Percentiles rank a stretch among this genome's conserved stretches.
Evolutionary conservation across 768 basidiomycete species (phyloP).

Genomic region (Gymnopilus junonius): DNA sequence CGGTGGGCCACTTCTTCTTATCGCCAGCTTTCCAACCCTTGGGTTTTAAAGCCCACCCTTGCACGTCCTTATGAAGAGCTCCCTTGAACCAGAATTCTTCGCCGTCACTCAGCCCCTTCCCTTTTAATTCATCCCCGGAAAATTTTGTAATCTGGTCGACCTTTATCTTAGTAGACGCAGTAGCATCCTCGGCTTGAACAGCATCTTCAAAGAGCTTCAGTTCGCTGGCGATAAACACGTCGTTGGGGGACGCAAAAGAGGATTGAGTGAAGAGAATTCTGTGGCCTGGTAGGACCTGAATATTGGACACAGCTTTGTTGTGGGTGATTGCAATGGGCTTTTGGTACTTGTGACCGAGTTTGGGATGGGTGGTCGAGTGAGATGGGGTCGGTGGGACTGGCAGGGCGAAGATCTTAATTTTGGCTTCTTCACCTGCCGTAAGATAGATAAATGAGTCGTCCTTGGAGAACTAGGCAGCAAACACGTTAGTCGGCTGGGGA

Average conservation of each 20-base stretch:
- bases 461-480: conserved; percentile 64
- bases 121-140: conserved; percentile 55
- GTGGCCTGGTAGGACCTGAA: conserved; percentile 63
- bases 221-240: conserved; percentile 63
- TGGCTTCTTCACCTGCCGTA: conserved; percentile 79
- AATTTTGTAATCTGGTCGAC: conserved; percentile 69
- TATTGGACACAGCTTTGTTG: conserved; percentile 57
- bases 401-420: conserved; percentile 73
- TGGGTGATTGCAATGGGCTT: conserved; percentile 65
- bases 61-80: conserved; percentile 72
- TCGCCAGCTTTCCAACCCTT: conserved; percentile 71
- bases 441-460: conserved; percentile 73
- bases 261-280: conserved; percentile 75
- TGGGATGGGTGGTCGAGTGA: conserved; percentile 55
- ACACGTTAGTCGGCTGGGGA: neutral
- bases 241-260: conserved; percentile 79
- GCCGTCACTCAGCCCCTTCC: conserved; percentile 61
- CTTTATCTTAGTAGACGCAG: conserved; percentile 35
- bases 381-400: conserved; percentile 67
- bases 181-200: conserved; percentile 35
- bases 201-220: conserved; percentile 43
- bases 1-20: conserved; percentile 76
- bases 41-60: conserved; percentile 87
- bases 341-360: conserved; percentile 47
- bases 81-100: conserved; percentile 94